A percentile compares a stretch with the other conserved stretches of the same genome.
Evolutionary conservation across 495 filamentous ascomycete species (phyloP).

Genomic region (Cercophora newfieldiana): DNA sequence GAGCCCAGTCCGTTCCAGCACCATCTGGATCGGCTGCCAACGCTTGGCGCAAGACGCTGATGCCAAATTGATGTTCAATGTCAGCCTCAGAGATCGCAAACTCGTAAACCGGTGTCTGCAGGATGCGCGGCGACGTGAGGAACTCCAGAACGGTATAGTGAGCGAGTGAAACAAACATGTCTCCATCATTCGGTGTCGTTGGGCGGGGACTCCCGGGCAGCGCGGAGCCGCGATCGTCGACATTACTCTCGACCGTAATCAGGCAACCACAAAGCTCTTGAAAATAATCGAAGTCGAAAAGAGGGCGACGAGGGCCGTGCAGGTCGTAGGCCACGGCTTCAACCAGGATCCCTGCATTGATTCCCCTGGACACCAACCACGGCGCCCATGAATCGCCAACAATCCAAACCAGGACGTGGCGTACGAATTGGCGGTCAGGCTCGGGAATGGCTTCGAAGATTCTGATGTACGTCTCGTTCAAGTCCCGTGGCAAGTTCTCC

Average conservation of each 20-base stretch:
- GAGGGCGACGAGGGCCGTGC: not conserved
- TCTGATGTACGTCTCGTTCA: slow-evolving; percentile 42
- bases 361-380: not conserved
- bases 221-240: not conserved
- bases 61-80: not conserved
- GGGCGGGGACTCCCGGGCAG: not conserved
- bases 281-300: not conserved
- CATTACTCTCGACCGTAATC: not conserved
- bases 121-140: not conserved
- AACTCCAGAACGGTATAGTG: slow-evolving; percentile 11
- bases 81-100: not conserved
- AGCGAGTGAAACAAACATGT: slow-evolving; percentile 1
- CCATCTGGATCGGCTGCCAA: not conserved
- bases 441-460: slow-evolving; percentile 32
- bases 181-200: not conserved
- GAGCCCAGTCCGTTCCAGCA: not conserved
- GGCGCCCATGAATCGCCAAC: not conserved
- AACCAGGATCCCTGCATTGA: not conserved
- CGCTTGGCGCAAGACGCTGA: not conserved
- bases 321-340: not conserved
- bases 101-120: not conserved
- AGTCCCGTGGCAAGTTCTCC: slow-evolving; percentile 36
- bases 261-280: not conserved
- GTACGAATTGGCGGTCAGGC: slow-evolving; percentile 32
- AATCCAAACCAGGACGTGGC: slow-evolving; percentile 12